Evolutionary conservation across 495 filamentous ascomycete genomes (phyloP), one percentile per base, ranked within the genome.

Genomic region (Aspergillus avenaceus): DNA sequence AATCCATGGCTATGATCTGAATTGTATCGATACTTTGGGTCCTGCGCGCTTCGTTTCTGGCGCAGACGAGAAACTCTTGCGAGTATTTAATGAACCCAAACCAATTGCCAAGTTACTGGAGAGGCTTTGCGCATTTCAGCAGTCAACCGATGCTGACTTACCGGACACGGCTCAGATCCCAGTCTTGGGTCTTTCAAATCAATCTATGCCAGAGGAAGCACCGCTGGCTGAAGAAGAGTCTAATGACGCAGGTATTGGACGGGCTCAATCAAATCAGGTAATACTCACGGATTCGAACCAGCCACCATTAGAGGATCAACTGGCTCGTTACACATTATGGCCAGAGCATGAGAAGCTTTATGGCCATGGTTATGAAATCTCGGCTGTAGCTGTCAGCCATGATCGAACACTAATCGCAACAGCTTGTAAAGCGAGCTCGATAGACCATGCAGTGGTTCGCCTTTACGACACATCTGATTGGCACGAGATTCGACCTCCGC

Each of bases 331-430:
- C 59, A 95, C 91, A 3, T 78, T 99, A 22, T 99, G 90, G 90
- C 93, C 93, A 0, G 93, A 99, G 56, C 82, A 81, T 32, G 93
- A 97, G 63, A 99, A 99, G 67, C 81, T 99, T 5, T 99, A 99
- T 65, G 93, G 93, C 5, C 93, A 99, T 69, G 93, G 93, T n/a
- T 95, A 95, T 71, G 93, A 99, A 66, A 93, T 99, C 32, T 95
- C 91, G 18, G 84, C 88, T 8, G 81, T 96, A 19, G 87, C 91
- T n/a, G 79, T 83, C 7, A 90, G 82, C 56, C 81, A 86, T 52
- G 84, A 87, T 57, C 84, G 85, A 13, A 72, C 60, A 2, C 56
- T 96, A 19, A 79, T 99, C 27, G 93, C 95, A 14, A 95, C 90
- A n/a, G 90, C 92, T 2, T 97, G 92, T 71, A 88, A 86, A 62